Evolutionary conservation across 352 stramenopile genomes (phyloP), one percentile per base, ranked within the genome.

Genomic region (Pythium aphanidermatum): DNA sequence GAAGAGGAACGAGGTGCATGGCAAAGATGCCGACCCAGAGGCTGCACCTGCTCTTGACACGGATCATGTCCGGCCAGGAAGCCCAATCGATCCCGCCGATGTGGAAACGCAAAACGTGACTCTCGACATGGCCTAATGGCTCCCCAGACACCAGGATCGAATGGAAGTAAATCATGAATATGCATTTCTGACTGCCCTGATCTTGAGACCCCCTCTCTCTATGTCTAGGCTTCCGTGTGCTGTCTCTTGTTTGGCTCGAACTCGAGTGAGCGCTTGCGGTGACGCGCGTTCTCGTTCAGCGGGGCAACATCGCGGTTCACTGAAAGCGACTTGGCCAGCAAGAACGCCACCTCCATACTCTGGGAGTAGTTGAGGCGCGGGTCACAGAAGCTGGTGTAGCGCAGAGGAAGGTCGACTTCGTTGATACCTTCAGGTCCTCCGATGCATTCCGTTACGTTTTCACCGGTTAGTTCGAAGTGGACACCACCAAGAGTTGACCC

Each of bases 381-480:
- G 81, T 99, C 96, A 59, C 96, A 99, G 61, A 90, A 93, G 46
- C 95, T 99, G 50, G 94, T 88, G 85, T 99, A 99, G 47, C 91
- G 82, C 52, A 91, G 68, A 16, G 70, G 80, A 24, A 99, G 72
- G 48, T 97, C 92, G 11, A 85, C 70, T 63, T 98, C 94, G 32
- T 86, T 94, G 23, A 99, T 89, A 47, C 83, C 83, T 49, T 96
- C 82, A 1, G 98, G 79, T 19, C 96, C 96, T 45, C 96, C 96
- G 45, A 96, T 97, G 70, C 96, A 99, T 72, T 99, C 96, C 2
- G 96, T 99, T 25, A 99, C 96, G 76, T 99, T 96, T 62, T 99
- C 93, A 34, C 96, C 96, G 17, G 96, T 99, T 70, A 98, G 95
- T 63, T 99, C 96, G 60, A 99, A 88, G 63, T 99, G 88, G 30